phyloP scores from a whole-genome alignment of 768 basidiomycete genomes.

The Daedaleopsis nitida region DNA sequence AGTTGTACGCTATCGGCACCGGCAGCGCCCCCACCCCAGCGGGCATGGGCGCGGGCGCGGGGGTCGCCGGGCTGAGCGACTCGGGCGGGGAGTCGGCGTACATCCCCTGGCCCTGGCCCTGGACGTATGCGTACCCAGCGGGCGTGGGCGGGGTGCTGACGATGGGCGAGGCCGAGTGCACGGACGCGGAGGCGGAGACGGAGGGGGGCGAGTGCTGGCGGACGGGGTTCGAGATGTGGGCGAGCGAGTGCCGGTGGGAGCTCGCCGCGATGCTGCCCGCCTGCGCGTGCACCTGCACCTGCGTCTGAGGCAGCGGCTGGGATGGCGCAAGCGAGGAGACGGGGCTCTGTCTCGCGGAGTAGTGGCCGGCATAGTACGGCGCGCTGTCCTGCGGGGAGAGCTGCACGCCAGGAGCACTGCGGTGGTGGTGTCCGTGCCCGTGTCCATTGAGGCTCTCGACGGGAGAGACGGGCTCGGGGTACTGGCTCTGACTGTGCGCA shows the following conservation, averaged over 20 bases:
- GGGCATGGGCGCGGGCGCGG: neutral
- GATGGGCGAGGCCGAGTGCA: constrained; percentile 9
- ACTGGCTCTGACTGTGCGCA: too few relatives aligned
- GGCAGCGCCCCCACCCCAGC: constrained; percentile 4
- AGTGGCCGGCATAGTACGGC: neutral
- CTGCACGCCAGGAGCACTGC: neutral
- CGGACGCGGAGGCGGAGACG: neutral
- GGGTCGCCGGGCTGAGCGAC: constrained; percentile 7
- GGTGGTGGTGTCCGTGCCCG: neutral
- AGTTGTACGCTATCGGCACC: constrained; percentile 6
- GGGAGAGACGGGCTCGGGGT: constrained; percentile 14
- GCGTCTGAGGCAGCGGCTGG: neutral
- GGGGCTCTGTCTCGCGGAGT: neutral
- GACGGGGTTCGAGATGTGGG: constrained; percentile 22
- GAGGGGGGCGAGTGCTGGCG: constrained; percentile 10
- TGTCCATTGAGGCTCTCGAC: constrained; percentile 4
- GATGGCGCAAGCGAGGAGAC: neutral
- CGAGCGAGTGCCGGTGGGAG: constrained; percentile 20
- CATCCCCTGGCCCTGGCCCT: neutral
- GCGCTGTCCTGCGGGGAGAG: constrained; percentile 1
- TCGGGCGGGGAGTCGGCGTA: constrained; percentile 12
- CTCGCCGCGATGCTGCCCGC: neutral
- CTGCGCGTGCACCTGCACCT: neutral
- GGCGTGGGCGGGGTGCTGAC: constrained; percentile 18
- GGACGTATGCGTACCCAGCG: constrained; percentile 7